These are phyloP conservation scores for Scutellaria galericulata DNA, from an alignment of 257 asterid species.

Conservation along the genomic window DNA sequence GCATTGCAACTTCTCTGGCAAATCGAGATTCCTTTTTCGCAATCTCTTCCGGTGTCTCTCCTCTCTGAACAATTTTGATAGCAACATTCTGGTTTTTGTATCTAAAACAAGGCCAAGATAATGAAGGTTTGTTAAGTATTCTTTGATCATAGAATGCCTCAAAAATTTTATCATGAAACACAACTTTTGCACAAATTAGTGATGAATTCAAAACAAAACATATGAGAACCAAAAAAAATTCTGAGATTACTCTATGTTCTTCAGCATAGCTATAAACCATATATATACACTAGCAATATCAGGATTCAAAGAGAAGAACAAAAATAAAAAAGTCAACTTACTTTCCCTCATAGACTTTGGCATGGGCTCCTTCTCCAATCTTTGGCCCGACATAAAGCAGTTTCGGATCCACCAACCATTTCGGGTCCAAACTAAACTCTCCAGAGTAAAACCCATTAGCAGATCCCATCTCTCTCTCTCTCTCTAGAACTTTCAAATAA, in stretches of 20 bases:
- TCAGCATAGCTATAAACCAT: constrained; percentile 1
- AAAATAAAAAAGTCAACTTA: constrained; percentile 54
- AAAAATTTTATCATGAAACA: constrained; percentile 6
- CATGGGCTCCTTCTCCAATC: constrained; percentile 99
- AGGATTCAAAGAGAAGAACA: constrained; percentile 29
- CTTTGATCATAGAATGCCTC: neutral
- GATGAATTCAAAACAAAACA: neutral
- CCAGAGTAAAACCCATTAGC: constrained; percentile 65
- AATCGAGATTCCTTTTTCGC: constrained; percentile 70
- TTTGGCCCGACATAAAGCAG: constrained; percentile 91
- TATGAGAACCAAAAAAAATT: neutral
- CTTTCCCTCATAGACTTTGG: constrained; percentile 95
- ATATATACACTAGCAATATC: constrained; percentile 18
- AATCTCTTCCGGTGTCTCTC: constrained; percentile 78
- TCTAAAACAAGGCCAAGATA: constrained; percentile 45
- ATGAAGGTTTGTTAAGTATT: neutral
- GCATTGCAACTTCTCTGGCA: constrained; percentile 85
- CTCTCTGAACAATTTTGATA: constrained; percentile 72
- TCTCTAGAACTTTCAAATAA: constrained; percentile 17
- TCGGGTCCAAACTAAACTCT: constrained; percentile 73
- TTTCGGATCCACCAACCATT: constrained; percentile 90
- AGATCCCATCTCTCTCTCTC: constrained; percentile 62
- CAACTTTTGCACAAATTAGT: neutral
- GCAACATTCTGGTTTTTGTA: constrained; percentile 90
- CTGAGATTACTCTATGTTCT: neutral